Percentiles rank a stretch among this genome's conserved stretches.
Evolutionary conservation across 176 grass and related monocot genomes (phyloP).

Genomic region (Thinopyrum elongatum): DNA sequence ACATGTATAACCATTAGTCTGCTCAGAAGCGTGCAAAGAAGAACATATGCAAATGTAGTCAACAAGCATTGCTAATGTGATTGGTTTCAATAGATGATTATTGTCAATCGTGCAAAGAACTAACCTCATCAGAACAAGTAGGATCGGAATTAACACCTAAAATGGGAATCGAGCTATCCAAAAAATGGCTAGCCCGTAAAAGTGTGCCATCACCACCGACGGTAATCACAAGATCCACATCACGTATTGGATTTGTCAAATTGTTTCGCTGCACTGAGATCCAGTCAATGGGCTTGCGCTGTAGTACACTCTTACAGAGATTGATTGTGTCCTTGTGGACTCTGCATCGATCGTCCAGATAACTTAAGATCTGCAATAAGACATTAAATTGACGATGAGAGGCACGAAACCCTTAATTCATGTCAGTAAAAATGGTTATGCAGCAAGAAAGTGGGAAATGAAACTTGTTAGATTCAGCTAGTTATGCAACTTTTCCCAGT

Average conservation of each 20-base stretch:
- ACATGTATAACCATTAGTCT: slow-evolving; percentile 11
- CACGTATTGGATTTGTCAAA: slow-evolving; percentile 51
- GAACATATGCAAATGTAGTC: not conserved
- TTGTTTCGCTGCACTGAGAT: slow-evolving; percentile 55
- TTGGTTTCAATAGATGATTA: not conserved
- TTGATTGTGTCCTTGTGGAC: slow-evolving; percentile 81
- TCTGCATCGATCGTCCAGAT: slow-evolving; percentile 74
- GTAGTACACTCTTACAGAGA: slow-evolving; percentile 56
- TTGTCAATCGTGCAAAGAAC: not conserved
- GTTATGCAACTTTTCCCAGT: not conserved
- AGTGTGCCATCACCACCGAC: slow-evolving; percentile 92
- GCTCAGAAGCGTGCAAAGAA: not conserved
- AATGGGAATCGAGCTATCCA: slow-evolving; percentile 70
- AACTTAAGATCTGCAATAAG: slow-evolving; percentile 55
- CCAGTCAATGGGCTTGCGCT: slow-evolving; percentile 53
- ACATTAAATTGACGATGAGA: slow-evolving; percentile 3
- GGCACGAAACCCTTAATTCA: not conserved
- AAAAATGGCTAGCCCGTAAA: slow-evolving; percentile 76
- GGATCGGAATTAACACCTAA: slow-evolving; percentile 96
- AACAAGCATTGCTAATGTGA: not conserved
- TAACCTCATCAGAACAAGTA: slow-evolving; percentile 69
- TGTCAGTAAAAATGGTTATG: not conserved
- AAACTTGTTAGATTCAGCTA: not conserved
- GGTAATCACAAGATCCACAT: slow-evolving; percentile 84
- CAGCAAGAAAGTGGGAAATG: not conserved